These are phyloP conservation scores for Cercospora canescens DNA, from an alignment of 2,329 filamentous ascomycete species.

Conservation along the genomic window DNA sequence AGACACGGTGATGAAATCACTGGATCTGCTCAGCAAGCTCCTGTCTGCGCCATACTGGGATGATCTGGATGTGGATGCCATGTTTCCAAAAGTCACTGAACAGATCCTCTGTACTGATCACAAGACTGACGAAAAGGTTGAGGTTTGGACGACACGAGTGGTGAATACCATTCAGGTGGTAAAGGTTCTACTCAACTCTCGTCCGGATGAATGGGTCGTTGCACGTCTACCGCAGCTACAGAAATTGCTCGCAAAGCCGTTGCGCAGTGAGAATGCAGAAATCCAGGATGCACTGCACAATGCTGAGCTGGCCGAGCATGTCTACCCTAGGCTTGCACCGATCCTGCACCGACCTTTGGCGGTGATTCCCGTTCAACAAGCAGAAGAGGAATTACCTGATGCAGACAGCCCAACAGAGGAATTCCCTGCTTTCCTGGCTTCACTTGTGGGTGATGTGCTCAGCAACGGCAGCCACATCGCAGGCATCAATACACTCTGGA, in stretches of 20 bases:
- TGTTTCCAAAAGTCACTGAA: constrained; percentile 88
- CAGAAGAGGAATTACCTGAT: constrained; percentile 70
- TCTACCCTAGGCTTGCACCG: constrained; percentile 64
- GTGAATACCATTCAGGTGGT: constrained; percentile 93
- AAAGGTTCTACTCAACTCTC: constrained; percentile 83
- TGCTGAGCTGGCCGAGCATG: constrained; percentile 67
- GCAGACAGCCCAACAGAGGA: constrained; percentile 76
- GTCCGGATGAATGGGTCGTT: constrained; percentile 87
- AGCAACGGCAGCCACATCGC: constrained; percentile 74
- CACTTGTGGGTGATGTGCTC: constrained; percentile 84
- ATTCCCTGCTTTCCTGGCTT: constrained; percentile 79
- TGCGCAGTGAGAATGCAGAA: constrained; percentile 86
- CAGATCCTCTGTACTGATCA: constrained; percentile 76
- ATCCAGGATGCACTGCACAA: constrained; percentile 90
- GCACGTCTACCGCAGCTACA: constrained; percentile 75
- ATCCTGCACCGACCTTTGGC: constrained; percentile 82
- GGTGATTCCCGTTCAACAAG: constrained; percentile 77
- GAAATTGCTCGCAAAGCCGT: constrained; percentile 83
- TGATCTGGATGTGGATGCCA: constrained; percentile 78
- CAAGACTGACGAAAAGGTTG: constrained; percentile 52
- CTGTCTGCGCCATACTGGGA: constrained; percentile 87
- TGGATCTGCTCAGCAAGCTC: constrained; percentile 78
- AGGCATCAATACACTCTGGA: constrained; percentile 92
- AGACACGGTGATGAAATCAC: constrained; percentile 83
- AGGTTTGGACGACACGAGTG: constrained; percentile 80